Evolutionary conservation across 208 protist genomes (phyloP).

Genomic region (Blastocrithidia nonstop): DNA sequence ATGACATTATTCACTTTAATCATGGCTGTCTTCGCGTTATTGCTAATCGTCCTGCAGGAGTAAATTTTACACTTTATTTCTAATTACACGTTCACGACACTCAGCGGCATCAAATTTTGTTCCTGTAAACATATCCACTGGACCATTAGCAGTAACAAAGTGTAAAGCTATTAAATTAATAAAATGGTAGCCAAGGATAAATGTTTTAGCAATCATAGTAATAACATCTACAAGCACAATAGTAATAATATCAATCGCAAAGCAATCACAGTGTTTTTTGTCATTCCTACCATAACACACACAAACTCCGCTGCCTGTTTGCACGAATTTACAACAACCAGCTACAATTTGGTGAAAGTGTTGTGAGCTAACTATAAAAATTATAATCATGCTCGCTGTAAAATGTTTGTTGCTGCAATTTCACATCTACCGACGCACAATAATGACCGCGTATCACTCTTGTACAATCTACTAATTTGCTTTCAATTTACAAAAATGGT

Average conservation of each 20-base stretch:
- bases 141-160: too few species aligned
- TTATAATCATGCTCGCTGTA: constrained; percentile 1
- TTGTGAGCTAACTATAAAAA: constrained; percentile 1
- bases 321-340: not conserved
- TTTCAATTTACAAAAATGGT: constrained; percentile 52
- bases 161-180: too few species aligned
- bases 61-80: constrained; percentile 64
- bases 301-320: too few species aligned
- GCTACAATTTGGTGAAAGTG: not conserved
- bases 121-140: constrained; percentile 26
- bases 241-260: constrained; percentile 1
- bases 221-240: not conserved
- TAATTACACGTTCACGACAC: constrained; percentile 28
- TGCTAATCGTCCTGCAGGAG: constrained; percentile 12
- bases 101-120: constrained; percentile 40
- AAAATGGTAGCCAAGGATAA: too few species aligned
- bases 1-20: constrained; percentile 44
- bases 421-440: constrained; percentile 12
- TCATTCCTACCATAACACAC: too few species aligned
- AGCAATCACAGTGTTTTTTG: too few species aligned
- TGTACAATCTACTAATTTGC: constrained; percentile 31
- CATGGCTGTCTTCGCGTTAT: constrained; percentile 44
- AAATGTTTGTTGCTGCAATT: constrained; percentile 14
- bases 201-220: not conserved
- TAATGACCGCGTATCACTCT: constrained; percentile 61